Evolutionary conservation across 331 rosid species (phyloP).

Genomic region (Pyracantha coccinea): DNA sequence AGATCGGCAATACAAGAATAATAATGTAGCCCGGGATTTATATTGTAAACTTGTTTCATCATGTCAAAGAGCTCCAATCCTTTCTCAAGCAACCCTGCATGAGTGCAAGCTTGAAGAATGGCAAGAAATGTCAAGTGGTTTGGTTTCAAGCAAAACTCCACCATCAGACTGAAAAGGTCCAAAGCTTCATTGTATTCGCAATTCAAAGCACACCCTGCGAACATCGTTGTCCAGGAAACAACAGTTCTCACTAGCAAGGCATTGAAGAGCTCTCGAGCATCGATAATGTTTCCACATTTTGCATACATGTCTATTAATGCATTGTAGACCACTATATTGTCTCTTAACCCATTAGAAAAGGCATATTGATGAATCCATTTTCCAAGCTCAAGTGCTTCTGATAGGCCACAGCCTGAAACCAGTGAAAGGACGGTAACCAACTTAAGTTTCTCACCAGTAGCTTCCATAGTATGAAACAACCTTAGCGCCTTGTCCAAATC

Average conservation of each 20-base stretch:
- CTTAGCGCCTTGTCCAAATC: conserved; percentile 32
- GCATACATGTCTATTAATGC: conserved; percentile 66
- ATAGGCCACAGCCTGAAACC: conserved; percentile 46
- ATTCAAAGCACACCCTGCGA: conserved; percentile 48
- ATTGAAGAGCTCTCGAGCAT: conserved; percentile 38
- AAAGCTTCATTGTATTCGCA: conserved; percentile 46
- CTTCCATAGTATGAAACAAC: conserved; percentile 44
- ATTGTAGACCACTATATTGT: conserved; percentile 34
- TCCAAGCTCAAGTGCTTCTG: conserved; percentile 42
- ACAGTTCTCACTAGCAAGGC: conserved; percentile 31
- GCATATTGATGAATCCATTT: conserved; percentile 40
- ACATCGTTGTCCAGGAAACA: conserved; percentile 56
- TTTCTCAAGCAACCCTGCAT: conserved; percentile 50
- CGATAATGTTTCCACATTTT: conserved; percentile 44
- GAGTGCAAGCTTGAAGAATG: conserved; percentile 55
- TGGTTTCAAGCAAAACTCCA: conserved; percentile 35
- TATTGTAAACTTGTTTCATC: conserved; percentile 32
- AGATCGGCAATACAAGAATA: conserved; percentile 44
- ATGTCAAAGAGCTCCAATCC: conserved; percentile 35
- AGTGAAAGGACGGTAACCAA: conserved; percentile 44
- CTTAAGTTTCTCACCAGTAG: conserved; percentile 35
- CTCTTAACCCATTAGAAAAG: conserved; percentile 31
- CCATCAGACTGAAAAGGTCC: conserved; percentile 32
- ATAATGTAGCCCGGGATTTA: conserved; percentile 40
- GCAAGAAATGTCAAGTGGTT: conserved; percentile 50